Percentiles rank a stretch among this genome's conserved stretches.
phyloP scores from a whole-genome alignment of 306 rosid species.

The Citrullus amarus region DNA sequence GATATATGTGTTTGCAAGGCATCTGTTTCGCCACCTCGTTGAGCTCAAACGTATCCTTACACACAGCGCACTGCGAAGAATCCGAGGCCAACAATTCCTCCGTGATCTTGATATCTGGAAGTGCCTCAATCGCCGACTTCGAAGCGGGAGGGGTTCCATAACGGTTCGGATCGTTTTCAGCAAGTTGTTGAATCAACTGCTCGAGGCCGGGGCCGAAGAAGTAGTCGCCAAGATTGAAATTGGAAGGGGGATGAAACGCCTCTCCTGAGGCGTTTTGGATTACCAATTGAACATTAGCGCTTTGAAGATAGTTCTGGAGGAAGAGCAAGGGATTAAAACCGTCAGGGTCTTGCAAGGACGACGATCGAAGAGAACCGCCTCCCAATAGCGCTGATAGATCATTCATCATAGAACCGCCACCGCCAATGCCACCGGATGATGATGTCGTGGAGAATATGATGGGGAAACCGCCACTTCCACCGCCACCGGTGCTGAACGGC shows the following conservation, averaged over 20 bases:
- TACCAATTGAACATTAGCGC: conserved; percentile 66
- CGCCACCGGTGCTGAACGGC: conserved; percentile 14
- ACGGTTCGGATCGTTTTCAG: conserved; percentile 87
- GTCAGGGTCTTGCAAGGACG: conserved; percentile 41
- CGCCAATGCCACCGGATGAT: conserved; percentile 10
- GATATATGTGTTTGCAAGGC: conserved; percentile 89
- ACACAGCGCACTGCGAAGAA: conserved; percentile 81
- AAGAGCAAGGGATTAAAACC: conserved; percentile 54
- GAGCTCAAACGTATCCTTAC: conserved; percentile 67
- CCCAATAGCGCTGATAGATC: conserved; percentile 56
- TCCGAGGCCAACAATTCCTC: conserved; percentile 55
- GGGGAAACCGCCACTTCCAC: conserved; percentile 22
- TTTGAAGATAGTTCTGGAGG: conserved; percentile 63
- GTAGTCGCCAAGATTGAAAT: conserved; percentile 70
- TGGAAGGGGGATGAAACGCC: conserved; percentile 34
- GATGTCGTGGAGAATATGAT: conserved; percentile 30
- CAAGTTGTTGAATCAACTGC: conserved; percentile 87
- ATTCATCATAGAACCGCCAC: conserved; percentile 18
- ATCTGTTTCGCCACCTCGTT: conserved; percentile 62
- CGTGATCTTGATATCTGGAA: conserved; percentile 41
- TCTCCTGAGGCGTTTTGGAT: conserved; percentile 47
- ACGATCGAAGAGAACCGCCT: conserved; percentile 21
- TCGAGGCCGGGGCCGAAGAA: conserved; percentile 90
- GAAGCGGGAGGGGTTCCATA: conserved; percentile 87
- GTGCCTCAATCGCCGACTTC: conserved; percentile 42